Percentiles rank a stretch among this genome's conserved stretches.
phyloP scores from a whole-genome alignment of 495 filamentous ascomycete genomes.

The Penicillium fimorum region DNA sequence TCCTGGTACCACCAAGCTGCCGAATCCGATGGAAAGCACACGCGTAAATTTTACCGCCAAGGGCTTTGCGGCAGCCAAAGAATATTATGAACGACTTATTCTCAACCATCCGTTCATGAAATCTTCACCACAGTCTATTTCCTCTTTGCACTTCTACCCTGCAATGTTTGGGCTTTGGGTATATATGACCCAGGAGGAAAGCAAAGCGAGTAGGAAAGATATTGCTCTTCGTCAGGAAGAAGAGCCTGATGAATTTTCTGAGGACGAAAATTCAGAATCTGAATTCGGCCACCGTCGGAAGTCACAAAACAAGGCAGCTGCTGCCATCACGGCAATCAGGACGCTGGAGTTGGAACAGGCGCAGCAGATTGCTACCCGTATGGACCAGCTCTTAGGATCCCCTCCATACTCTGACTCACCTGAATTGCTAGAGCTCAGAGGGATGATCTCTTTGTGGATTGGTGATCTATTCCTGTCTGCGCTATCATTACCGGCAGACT shows the following conservation, averaged over 20 bases:
- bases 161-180: conserved; percentile 69
- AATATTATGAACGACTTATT: conserved; percentile 67
- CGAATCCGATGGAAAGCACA: not conserved
- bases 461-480: conserved; percentile 54
- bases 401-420: conserved; percentile 61
- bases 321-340: conserved; percentile 27
- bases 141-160: conserved; percentile 59
- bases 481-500: conserved; percentile 19
- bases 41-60: conserved; percentile 42
- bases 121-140: conserved; percentile 40
- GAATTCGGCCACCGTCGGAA: conserved; percentile 14
- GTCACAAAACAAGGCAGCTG: conserved; percentile 16
- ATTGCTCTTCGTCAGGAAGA: conserved; percentile 21
- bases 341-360: conserved; percentile 44
- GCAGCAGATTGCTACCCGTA: conserved; percentile 55
- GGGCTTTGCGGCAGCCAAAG: conserved; percentile 55
- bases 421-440: conserved; percentile 59
- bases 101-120: conserved; percentile 62
- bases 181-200: conserved; percentile 55
- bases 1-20: not conserved
- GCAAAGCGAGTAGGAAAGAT: conserved; percentile 33
- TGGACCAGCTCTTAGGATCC: conserved; percentile 63
- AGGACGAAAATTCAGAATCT: conserved; percentile 31
- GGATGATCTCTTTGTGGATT: conserved; percentile 67
- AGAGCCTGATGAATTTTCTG: conserved; percentile 26